These are phyloP conservation scores for Asterophora lycoperdoides DNA, from an alignment of 768 basidiomycete genomes.

Conservation along the genomic window DNA sequence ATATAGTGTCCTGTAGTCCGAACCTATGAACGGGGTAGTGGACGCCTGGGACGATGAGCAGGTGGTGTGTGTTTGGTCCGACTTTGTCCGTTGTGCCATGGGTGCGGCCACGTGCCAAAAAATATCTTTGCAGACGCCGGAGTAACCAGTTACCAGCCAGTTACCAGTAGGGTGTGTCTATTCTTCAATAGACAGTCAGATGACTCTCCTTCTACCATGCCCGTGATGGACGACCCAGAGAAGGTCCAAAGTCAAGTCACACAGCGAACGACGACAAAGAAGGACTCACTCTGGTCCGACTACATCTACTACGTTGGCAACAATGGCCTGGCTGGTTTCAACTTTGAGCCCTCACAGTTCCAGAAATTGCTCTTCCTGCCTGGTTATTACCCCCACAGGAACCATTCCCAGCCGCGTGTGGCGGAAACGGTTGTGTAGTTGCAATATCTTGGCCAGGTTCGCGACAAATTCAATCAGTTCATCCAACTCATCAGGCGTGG, in stretches of 20 bases:
- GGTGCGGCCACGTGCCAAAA: slow-evolving; percentile 6
- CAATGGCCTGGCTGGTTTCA: slow-evolving; percentile 65
- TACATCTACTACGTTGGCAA: slow-evolving; percentile 65
- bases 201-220: background rate
- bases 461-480: slow-evolving; percentile 56
- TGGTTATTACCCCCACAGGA: slow-evolving; percentile 64
- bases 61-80: slow-evolving; percentile 32
- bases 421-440: slow-evolving; percentile 55
- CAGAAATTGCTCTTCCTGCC: slow-evolving; percentile 69
- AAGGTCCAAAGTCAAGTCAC: slow-evolving; percentile 21
- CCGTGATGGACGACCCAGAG: background rate
- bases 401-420: slow-evolving; percentile 51
- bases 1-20: slow-evolving; percentile 18
- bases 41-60: slow-evolving; percentile 11
- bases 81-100: slow-evolving; percentile 30
- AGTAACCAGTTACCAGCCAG: background rate
- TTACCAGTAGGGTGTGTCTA: background rate
- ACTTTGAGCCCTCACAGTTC: slow-evolving; percentile 72
- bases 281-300: slow-evolving; percentile 56
- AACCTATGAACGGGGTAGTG: slow-evolving; percentile 10
- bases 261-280: slow-evolving; percentile 37
- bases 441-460: slow-evolving; percentile 56
- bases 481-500: background rate
- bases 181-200: too few relatives aligned
- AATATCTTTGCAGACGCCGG: background rate